Evolutionary conservation across 176 grass and related monocot genomes (phyloP).

Genomic region (Bonia amplexicaulis): DNA sequence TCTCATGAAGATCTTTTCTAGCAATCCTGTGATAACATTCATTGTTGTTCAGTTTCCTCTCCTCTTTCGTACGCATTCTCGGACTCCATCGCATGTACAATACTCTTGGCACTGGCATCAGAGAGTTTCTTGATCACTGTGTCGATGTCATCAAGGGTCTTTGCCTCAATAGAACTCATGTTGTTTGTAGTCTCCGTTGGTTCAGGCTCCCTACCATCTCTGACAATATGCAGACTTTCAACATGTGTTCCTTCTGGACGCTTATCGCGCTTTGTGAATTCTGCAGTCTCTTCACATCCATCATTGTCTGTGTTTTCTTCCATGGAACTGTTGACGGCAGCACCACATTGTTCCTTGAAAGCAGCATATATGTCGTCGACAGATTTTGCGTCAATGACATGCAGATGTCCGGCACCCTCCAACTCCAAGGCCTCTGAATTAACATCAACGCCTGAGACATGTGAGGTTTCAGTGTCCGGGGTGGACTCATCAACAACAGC

Average conservation of each 20-base stretch:
- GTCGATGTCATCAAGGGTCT: constrained; percentile 23
- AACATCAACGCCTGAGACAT: not conserved
- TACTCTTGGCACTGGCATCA: constrained; percentile 15
- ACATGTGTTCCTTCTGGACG: not conserved
- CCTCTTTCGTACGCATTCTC: not conserved
- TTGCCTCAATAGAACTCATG: constrained; percentile 24
- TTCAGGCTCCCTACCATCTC: constrained; percentile 2
- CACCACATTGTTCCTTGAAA: constrained; percentile 31
- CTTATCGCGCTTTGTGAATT: not conserved
- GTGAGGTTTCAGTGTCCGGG: constrained; percentile 18
- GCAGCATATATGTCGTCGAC: constrained; percentile 46
- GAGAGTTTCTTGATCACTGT: constrained; percentile 25
- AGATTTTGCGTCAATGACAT: constrained; percentile 70
- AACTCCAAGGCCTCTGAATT: constrained; percentile 9
- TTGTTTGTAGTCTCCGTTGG: constrained; percentile 24
- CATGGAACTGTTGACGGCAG: constrained; percentile 4
- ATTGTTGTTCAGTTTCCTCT: constrained; percentile 21
- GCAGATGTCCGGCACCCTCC: constrained; percentile 19
- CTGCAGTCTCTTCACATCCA: constrained; percentile 11
- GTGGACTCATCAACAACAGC: constrained; percentile 23
- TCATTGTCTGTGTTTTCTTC: constrained; percentile 27
- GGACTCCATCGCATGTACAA: not conserved
- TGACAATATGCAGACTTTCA: not conserved
- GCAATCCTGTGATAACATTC: not conserved
- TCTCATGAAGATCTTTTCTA: not conserved